phyloP scores from a whole-genome alignment of 1,284 basidiomycete species.

The Cutaneotrichosporon cavernicola region DNA sequence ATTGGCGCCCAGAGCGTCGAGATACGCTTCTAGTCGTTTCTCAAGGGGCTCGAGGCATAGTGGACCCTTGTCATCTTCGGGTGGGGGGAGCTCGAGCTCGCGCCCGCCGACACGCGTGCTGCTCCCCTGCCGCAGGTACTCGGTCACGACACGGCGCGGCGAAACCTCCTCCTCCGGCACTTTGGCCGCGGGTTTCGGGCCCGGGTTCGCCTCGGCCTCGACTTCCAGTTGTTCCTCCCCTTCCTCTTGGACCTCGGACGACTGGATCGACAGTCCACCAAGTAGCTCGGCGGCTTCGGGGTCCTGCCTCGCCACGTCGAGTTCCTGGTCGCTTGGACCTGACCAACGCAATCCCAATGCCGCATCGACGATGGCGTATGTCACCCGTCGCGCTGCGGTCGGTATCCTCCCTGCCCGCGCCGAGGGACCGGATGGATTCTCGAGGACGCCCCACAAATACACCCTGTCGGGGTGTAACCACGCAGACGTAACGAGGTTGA shows the following conservation, averaged over 20 bases:
- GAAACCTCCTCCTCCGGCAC: neutral
- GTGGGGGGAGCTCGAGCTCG: constrained; percentile 37
- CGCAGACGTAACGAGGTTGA: constrained; percentile 33
- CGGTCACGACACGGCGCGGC: constrained; percentile 58
- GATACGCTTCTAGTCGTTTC: constrained; percentile 61
- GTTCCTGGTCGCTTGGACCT: constrained; percentile 42
- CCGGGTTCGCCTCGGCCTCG: constrained; percentile 1
- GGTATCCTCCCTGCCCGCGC: constrained; percentile 25
- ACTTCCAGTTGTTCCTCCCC: neutral
- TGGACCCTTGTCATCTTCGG: constrained; percentile 6
- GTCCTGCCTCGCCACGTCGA: constrained; percentile 25
- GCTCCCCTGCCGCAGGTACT: constrained; percentile 70
- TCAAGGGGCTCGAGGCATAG: constrained; percentile 57
- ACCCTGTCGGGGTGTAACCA: constrained; percentile 44
- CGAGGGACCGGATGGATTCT: constrained; percentile 37
- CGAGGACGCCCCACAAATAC: constrained; percentile 38
- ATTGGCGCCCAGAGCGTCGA: constrained; percentile 61
- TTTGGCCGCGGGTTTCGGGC: neutral
- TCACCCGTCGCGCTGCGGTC: constrained; percentile 31
- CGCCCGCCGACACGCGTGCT: constrained; percentile 62
- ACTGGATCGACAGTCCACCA: constrained; percentile 10
- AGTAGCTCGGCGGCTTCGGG: constrained; percentile 24
- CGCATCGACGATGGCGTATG: constrained; percentile 49
- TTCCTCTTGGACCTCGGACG: constrained; percentile 8
- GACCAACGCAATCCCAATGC: constrained; percentile 38